Evolutionary conservation across 2,329 filamentous ascomycete species (phyloP).

Genomic region (Arthrobotrys sinensis): DNA sequence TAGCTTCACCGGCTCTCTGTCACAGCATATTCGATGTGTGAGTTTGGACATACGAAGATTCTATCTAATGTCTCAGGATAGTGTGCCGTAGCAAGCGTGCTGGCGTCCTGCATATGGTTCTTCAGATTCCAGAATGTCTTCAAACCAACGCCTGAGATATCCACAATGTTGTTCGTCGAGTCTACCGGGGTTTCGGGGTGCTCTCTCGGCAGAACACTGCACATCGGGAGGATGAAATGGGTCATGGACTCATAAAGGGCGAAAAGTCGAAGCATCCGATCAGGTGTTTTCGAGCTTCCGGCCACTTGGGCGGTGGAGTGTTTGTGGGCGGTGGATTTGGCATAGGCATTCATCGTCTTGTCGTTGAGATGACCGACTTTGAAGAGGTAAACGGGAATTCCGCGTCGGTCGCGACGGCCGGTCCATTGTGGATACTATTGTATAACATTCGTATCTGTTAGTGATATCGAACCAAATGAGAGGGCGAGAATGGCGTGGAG

Average conservation of each 20-base stretch:
- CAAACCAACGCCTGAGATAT: constrained; percentile 87
- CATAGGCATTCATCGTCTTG: constrained; percentile 85
- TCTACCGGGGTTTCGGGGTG: constrained; percentile 83
- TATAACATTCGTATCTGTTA: constrained; percentile 54
- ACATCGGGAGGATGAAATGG: constrained; percentile 87
- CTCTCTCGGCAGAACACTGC: constrained; percentile 76
- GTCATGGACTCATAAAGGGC: constrained; percentile 94
- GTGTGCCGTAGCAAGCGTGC: constrained; percentile 88
- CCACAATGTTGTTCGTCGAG: constrained; percentile 93
- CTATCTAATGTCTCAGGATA: constrained; percentile 94
- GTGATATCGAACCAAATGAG: constrained; percentile 9
- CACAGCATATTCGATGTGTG: neutral
- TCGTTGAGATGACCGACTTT: constrained; percentile 86
- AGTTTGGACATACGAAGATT: constrained; percentile 73
- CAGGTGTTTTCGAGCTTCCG: constrained; percentile 73
- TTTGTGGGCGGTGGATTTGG: constrained; percentile 72
- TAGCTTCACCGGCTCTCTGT: neutral
- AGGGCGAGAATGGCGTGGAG: neutral
- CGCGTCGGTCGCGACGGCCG: constrained; percentile 87
- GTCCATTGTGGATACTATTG: constrained; percentile 92
- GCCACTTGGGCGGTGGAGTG: constrained; percentile 73
- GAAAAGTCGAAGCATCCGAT: constrained; percentile 87
- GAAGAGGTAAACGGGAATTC: constrained; percentile 92
- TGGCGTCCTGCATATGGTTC: constrained; percentile 92
- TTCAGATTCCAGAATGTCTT: constrained; percentile 98